A percentile compares a stretch with the other conserved stretches of the same genome.
phyloP scores from a whole-genome alignment of 139 green algal genomes.

The Astrephomene gubernaculifera region DNA sequence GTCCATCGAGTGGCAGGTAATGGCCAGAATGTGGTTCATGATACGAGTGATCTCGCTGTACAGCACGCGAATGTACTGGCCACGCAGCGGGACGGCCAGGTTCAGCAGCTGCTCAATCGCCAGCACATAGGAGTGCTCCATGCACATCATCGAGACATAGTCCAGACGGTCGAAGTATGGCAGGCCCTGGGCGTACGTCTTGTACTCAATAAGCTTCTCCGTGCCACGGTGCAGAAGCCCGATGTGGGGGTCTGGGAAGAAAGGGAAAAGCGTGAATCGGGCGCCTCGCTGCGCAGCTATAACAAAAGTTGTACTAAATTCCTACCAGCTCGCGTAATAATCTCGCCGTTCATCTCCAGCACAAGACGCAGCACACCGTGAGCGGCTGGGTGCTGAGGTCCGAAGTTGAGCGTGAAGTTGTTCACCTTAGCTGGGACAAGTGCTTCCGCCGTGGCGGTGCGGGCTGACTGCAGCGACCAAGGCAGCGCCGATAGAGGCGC shows the following conservation, averaged over 20 bases:
- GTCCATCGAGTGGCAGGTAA: constrained; percentile 79
- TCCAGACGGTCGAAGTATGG: constrained; percentile 94
- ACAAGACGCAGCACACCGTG: constrained; percentile 90
- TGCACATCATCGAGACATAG: constrained; percentile 93
- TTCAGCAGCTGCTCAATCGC: constrained; percentile 82
- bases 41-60: constrained; percentile 87
- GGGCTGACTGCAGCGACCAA: constrained; percentile 29
- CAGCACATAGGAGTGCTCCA: constrained; percentile 90
- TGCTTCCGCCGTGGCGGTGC: constrained; percentile 56
- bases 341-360: constrained; percentile 91
- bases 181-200: constrained; percentile 88
- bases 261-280: background rate
- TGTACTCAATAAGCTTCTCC: constrained; percentile 94
- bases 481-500: constrained; percentile 35
- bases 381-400: constrained; percentile 89
- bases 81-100: constrained; percentile 60
- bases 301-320: background rate
- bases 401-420: constrained; percentile 95
- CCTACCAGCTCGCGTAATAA: constrained; percentile 59
- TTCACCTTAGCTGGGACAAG: constrained; percentile 71
- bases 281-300: background rate
- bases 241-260: constrained; percentile 83
- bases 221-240: constrained; percentile 88
- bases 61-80: constrained; percentile 89
- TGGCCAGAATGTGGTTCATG: constrained; percentile 85